phyloP scores from a whole-genome alignment of 129 eudicot species.

The Pulicaria dysenterica region DNA sequence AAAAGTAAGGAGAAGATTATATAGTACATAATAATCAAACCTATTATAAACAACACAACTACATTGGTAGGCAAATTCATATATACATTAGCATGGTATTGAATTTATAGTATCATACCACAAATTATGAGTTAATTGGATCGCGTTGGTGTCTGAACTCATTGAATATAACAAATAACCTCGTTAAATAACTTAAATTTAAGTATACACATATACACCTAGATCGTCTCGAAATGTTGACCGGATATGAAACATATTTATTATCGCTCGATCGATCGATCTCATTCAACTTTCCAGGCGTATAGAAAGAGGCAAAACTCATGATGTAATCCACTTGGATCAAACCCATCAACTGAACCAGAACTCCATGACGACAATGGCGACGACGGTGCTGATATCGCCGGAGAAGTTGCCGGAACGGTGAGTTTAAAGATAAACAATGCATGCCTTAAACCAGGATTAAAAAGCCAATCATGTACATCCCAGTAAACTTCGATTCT shows the following conservation, averaged over 20 bases:
- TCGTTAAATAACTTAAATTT: neutral
- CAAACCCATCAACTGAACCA: conserved; percentile 54
- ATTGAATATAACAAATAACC: conserved; percentile 6
- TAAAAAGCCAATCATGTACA: conserved; percentile 91
- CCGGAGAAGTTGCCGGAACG: conserved; percentile 35
- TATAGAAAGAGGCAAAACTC: conserved; percentile 84
- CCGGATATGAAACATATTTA: neutral
- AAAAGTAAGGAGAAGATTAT: too few relatives aligned
- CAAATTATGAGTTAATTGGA: neutral
- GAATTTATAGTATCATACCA: neutral
- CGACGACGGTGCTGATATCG: conserved; percentile 44
- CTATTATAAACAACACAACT: too few relatives aligned
- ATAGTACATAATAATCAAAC: too few relatives aligned
- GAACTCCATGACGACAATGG: conserved; percentile 49
- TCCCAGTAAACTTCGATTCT: conserved; percentile 87
- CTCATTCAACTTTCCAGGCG: conserved; percentile 82
- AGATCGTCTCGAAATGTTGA: neutral
- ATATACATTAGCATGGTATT: conserved; percentile 11
- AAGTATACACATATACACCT: conserved; percentile 5
- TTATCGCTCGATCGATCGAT: too few relatives aligned
- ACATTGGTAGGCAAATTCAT: neutral
- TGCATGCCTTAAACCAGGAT: conserved; percentile 85
- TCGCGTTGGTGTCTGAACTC: neutral
- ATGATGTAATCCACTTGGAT: conserved; percentile 51
- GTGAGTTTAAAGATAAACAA: conserved; percentile 82